Evolutionary conservation across 2,329 filamentous ascomycete genomes (phyloP), one percentile per base, ranked within the genome.

Genomic region (Aschersonia sp.): DNA sequence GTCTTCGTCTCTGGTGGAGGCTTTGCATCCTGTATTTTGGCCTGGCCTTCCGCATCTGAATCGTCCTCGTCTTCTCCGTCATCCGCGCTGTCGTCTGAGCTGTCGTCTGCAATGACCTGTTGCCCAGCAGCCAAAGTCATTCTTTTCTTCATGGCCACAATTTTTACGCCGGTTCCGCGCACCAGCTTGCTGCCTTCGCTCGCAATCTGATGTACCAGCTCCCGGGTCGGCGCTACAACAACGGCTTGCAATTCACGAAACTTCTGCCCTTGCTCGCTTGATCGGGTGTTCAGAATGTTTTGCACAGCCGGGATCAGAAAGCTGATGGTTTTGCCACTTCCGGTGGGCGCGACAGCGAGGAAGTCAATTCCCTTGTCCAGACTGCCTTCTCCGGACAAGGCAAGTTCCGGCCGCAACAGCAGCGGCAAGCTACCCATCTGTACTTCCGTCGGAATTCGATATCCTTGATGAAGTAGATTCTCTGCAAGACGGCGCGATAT

Each of bases 271-370:
- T 70, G 63, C 55, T 72, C 65, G 40, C 71, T 66, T 1, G 73
- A 69, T 42, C 75, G 67, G 47, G 75, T 67, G 51, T 74, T 71
- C 54, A 86, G 70, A 42, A 94, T 80, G 44, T 78, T 75, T 59
- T 94, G 84, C 56, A 98, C 80, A 3, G 89, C 75, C 0, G 91
- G 89, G 42, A 98, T 85, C 57, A 97, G 66, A 58, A 96, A 98
- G 20, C 89, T 88, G 53, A 98, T 71, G 0, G 92, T 98, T 71
- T 98, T 98, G 43, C 92, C 92, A 62, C 91, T 97, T 30, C 92
- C 92, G 0, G 92, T 98, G 1, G 92, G 92, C 3, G 92, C 92
- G 43, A 97, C 81, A 0, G 87, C 86, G 52, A 98, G 65, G 40
- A 98, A 78, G 68, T 98, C 83, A 4, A 91, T 70, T 6, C 63